Base-by-base conservation (phyloP, 1,284 basidiomycete genomes). In the Ganoderma sinense region DNA sequence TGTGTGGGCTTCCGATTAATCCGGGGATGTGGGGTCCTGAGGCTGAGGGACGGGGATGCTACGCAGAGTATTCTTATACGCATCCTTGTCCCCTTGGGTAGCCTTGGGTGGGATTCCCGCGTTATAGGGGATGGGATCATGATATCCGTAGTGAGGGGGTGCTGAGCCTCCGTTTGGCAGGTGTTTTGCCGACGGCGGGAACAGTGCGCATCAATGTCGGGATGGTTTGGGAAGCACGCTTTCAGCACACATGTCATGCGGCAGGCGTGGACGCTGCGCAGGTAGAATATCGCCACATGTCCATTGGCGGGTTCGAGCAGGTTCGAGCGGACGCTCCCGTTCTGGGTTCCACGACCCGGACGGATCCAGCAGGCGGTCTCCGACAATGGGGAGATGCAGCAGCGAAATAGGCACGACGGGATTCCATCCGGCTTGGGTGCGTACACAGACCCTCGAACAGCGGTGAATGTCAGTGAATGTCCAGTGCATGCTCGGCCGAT, bases 141-240 rank as follows among this genome's bases (percentile, higher is more conserved):
- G 26, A 41, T 43, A 14, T 41, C 40, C 29, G 33, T 29, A 16
- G 40, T 29, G 62, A 41, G 62, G 62, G 20, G 29, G 29, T 23
- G 31, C 29, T 20, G 53, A 56, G 53, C 53, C 10, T 56, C 16
- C 29, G 18, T 33, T 8, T 13, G 7, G 18, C 31, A 29, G 26
- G 8, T 16, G n/a, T 62, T 41, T 55, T 43, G 40, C 55, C 61
- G 65, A 51, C 14, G 53, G 65, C 58, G 41, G 45, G 43, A 45
- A 64, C 55, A 62, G 62, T 55, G 67, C 70, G 70, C 70, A 71
- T 71, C 70, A 71, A 58, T 66, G 16, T 71, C 70, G 70, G 70
- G 65, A 55, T 39, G 16, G 53, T 33, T 56, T 29, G 53, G 53
- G 31, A 56, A 56, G 53, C 29, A 13, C 29, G 29, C 18, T 31